These are phyloP conservation scores for Chlorella variabilis DNA, from an alignment of 163 green algal genomes.

Conservation along the genomic window DNA sequence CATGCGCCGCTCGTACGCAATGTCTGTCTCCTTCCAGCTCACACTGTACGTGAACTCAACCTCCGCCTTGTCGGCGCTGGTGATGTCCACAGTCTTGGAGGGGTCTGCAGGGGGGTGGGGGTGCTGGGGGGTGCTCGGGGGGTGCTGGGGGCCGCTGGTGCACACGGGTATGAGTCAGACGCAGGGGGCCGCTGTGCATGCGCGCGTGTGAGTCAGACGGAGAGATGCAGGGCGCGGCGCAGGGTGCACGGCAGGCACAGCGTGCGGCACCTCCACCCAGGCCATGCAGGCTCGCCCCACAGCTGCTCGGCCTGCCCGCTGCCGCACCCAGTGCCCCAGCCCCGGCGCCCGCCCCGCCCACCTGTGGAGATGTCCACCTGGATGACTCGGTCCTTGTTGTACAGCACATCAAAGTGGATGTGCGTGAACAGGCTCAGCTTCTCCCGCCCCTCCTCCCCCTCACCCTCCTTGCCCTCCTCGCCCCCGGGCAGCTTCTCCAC, in stretches of 20 bases:
- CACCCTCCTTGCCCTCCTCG: not conserved
- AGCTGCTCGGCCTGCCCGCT: no score
- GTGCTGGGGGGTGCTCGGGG: not conserved
- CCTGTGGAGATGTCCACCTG: conserved; percentile 93
- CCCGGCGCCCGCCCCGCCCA: not conserved
- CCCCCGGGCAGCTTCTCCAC: conserved; percentile 60
- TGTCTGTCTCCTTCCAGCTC: conserved; percentile 86
- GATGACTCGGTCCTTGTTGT: conserved; percentile 90
- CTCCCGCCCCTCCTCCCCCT: conserved; percentile 33
- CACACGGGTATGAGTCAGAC: not conserved
- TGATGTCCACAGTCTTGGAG: conserved; percentile 47
- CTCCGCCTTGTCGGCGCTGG: conserved; percentile 29
- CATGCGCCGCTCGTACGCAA: conserved; percentile 90
- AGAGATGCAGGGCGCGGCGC: no score
- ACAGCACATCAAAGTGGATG: conserved; percentile 97
- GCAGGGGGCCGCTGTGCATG: no score
- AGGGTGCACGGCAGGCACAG: no score
- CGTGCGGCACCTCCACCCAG: no score
- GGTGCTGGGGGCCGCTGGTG: not conserved
- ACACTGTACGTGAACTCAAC: conserved; percentile 94
- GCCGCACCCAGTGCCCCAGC: no score
- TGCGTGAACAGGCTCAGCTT: conserved; percentile 93
- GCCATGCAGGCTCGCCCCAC: no score
- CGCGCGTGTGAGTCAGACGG: no score
- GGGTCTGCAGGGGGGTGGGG: conserved; percentile 69